Evolutionary conservation across 192 early-diverging fungal genomes (phyloP).

Genomic region (Coemansia umbellata): DNA sequence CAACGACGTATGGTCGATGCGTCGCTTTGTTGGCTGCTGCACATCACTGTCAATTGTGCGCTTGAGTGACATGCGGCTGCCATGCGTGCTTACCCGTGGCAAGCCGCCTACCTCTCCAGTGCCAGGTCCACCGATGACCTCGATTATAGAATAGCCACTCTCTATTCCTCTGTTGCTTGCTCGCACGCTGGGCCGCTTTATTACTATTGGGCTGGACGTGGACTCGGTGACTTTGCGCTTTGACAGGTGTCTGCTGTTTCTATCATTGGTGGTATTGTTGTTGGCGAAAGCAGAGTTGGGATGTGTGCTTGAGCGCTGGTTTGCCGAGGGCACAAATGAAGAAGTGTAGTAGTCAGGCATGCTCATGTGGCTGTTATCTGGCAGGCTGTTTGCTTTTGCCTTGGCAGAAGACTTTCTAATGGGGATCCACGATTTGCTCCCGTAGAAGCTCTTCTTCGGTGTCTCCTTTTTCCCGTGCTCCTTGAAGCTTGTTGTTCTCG

Average conservation of each 20-base stretch:
- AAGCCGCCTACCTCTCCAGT: background rate
- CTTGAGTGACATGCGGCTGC: background rate
- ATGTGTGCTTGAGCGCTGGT: background rate
- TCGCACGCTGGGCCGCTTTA: background rate
- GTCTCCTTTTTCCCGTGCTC: conserved; percentile 1
- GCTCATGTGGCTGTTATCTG: conserved; percentile 14
- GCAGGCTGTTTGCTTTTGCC: background rate
- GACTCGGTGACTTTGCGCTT: background rate
- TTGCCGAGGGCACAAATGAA: background rate
- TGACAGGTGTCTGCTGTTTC: background rate
- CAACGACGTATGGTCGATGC: conserved; percentile 5
- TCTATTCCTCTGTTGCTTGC: background rate
- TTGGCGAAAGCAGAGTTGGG: background rate
- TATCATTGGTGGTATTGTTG: background rate
- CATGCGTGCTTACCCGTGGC: background rate
- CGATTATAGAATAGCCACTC: background rate
- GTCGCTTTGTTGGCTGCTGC: background rate
- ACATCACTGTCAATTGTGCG: background rate
- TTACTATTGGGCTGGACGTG: background rate
- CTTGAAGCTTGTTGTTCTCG: background rate
- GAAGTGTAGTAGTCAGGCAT: conserved; percentile 30
- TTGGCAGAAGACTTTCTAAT: conserved; percentile 14
- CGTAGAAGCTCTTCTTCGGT: background rate
- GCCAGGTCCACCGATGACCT: background rate
- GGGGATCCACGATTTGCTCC: conserved; percentile 35